A percentile compares a stretch with the other conserved stretches of the same genome.
phyloP scores from a whole-genome alignment of 495 filamentous ascomycete species.

The Lasiosphaeria ovina region DNA sequence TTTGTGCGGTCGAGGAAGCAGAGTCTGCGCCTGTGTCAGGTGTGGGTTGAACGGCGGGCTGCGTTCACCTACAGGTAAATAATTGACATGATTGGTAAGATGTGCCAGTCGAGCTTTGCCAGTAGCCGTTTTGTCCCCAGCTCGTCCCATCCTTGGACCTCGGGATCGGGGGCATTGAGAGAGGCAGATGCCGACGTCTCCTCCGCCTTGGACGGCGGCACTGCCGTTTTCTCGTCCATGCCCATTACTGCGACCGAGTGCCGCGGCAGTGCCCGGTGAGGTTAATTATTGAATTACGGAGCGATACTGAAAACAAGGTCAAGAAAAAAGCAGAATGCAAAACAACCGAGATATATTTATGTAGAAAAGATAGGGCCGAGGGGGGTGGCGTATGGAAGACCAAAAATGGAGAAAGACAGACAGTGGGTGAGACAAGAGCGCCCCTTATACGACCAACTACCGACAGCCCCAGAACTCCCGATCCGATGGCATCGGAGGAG shows the following conservation, averaged over 20 bases:
- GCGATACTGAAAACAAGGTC: too few relatives aligned
- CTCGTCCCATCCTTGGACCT: constrained; percentile 13
- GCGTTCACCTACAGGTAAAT: constrained; percentile 44
- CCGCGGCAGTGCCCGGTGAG: background rate
- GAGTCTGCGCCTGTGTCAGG: constrained; percentile 28
- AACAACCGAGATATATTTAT: too few relatives aligned
- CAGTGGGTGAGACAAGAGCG: background rate
- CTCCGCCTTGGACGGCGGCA: background rate
- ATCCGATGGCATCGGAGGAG: constrained; percentile 1
- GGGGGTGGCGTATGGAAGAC: background rate
- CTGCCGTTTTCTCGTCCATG: constrained; percentile 11
- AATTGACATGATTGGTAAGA: constrained; percentile 49
- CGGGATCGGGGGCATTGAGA: constrained; percentile 9
- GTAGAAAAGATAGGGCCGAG: too few relatives aligned
- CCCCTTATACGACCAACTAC: background rate
- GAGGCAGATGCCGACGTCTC: constrained; percentile 16
- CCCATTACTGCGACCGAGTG: background rate
- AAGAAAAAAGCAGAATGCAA: too few relatives aligned
- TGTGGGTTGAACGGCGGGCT: constrained; percentile 1
- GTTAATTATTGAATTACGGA: background rate
- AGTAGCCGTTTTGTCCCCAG: constrained; percentile 37
- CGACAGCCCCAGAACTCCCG: background rate
- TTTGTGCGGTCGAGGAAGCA: constrained; percentile 61
- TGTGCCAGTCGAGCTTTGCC: constrained; percentile 47
- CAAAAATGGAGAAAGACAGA: background rate